Evolutionary conservation across 768 basidiomycete species (phyloP).

Genomic region (Termitomyces titanicus): DNA sequence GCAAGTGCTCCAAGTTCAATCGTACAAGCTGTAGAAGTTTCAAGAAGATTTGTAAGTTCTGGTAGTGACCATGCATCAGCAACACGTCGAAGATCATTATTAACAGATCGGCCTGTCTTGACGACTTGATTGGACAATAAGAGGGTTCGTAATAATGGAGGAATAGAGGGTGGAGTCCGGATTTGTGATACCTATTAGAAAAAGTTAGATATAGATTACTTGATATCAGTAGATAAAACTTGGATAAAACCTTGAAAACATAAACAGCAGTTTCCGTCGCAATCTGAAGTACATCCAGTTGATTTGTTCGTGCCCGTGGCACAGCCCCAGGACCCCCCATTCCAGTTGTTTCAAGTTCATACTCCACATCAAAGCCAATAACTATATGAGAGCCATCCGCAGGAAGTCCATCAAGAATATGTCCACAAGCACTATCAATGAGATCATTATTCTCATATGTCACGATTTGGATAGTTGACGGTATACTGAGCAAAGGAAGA

Average conservation of each 20-base stretch:
- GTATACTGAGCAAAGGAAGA: neutral
- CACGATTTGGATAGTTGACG: neutral
- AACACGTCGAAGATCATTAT: neutral
- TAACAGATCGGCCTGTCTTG: neutral
- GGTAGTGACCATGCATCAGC: neutral
- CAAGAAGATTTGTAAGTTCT: neutral
- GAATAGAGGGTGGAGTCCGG: neutral
- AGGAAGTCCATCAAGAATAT: neutral
- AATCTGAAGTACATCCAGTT: slow-evolving; percentile 7
- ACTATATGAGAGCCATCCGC: neutral
- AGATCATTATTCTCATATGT: neutral
- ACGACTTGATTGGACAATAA: neutral
- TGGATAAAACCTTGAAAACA: neutral
- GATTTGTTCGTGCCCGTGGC: neutral
- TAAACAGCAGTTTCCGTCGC: neutral
- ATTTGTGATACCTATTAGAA: neutral
- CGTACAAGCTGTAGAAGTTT: neutral
- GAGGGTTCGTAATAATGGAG: neutral
- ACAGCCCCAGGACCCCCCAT: neutral
- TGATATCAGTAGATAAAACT: neutral
- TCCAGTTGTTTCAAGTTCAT: slow-evolving; percentile 1
- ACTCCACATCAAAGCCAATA: slow-evolving; percentile 1
- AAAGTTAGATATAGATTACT: neutral
- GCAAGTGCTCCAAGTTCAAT: neutral
- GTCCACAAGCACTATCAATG: slow-evolving; percentile 1